These are phyloP conservation scores for Colletotrichum horii DNA, from an alignment of 2,329 filamentous ascomycete species.

Conservation along the genomic window DNA sequence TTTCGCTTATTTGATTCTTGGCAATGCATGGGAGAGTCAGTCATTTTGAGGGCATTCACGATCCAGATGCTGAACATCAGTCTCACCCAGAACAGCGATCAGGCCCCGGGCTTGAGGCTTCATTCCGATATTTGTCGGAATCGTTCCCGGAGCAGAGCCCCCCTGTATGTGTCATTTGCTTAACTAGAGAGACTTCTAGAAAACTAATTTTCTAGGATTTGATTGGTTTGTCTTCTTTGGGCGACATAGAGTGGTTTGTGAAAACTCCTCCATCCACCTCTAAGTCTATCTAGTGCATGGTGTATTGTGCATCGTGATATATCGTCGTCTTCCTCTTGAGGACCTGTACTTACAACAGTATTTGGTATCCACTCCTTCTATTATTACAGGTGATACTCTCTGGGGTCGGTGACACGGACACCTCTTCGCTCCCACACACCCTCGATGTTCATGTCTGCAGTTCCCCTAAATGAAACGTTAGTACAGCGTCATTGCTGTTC, in stretches of 20 bases:
- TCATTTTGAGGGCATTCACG: no score
- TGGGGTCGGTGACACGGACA: background rate
- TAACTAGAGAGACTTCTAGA: rapidly evolving
- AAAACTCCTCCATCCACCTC: background rate
- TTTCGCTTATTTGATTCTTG: no score
- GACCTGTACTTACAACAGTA: background rate
- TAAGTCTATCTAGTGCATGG: background rate
- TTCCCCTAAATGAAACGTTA: background rate
- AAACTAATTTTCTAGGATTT: rapidly evolving
- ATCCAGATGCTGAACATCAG: no score
- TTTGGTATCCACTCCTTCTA: background rate
- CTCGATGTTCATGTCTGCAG: constrained; percentile 6
- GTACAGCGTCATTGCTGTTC: rapidly evolving
- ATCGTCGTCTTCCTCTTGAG: background rate
- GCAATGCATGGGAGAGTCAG: no score
- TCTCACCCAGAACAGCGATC: background rate
- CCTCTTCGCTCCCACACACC: background rate
- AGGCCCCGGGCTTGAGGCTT: background rate
- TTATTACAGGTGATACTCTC: background rate
- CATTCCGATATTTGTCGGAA: background rate
- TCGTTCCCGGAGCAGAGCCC: background rate
- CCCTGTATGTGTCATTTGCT: rapidly evolving
- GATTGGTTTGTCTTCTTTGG: background rate
- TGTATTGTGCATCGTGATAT: rapidly evolving
- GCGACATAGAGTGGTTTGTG: background rate